Evolutionary conservation across 768 basidiomycete genomes (phyloP).

Genomic region (Pleurotus tuber-regium): DNA sequence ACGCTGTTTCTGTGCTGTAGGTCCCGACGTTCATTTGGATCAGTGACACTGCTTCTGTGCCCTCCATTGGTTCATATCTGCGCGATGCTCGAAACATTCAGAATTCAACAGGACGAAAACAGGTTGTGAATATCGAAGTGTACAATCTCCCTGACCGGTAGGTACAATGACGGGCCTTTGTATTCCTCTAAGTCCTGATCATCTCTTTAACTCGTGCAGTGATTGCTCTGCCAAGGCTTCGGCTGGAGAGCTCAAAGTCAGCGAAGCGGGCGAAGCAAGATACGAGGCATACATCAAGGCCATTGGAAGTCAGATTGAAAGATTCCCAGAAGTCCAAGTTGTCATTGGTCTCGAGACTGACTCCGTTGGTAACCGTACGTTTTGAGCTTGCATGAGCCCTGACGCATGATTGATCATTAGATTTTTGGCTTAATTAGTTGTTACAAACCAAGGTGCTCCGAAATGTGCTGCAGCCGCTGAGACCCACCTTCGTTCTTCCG

Average conservation of each 20-base stretch:
- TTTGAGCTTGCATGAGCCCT: no score
- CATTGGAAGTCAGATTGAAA: conserved; percentile 18
- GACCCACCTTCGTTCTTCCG: conserved; percentile 23
- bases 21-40: conserved; percentile 23
- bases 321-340: conserved; percentile 23
- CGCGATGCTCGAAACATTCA: conserved; percentile 8
- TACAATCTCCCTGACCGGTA: conserved; percentile 31
- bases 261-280: conserved; percentile 25
- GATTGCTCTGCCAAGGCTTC: conserved; percentile 33
- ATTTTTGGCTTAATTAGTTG: conserved; percentile 9
- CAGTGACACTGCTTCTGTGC: conserved; percentile 8
- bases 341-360: conserved; percentile 30
- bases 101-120: conserved; percentile 14
- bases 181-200: no score
- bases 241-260: conserved; percentile 27
- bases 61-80: not conserved
- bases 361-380: conserved; percentile 26
- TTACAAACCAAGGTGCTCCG: conserved; percentile 24
- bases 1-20: not conserved
- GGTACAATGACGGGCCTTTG: no score
- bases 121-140: conserved; percentile 28
- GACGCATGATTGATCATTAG: not conserved
- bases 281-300: conserved; percentile 30
- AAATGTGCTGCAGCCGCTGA: conserved; percentile 30
- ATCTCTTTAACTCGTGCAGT: no score